Conservation (phyloP, 768 basidiomycete species). For the Russula lepida region DNA sequence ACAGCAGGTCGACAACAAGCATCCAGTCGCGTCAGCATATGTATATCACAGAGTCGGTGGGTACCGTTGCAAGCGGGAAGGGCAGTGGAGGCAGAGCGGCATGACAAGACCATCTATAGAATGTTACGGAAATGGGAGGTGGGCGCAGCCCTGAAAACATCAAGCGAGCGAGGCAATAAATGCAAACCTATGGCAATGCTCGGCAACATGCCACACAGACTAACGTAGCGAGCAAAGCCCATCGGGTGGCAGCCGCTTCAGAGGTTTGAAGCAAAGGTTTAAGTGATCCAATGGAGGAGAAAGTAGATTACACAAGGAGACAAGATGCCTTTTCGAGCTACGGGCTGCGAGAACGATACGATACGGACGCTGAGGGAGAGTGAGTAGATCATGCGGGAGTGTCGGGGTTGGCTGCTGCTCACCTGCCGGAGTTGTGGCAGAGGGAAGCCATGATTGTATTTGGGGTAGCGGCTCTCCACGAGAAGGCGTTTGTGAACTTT, state of each 20-base stretch:
- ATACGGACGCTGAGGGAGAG: slow-evolving; percentile 4
- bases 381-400: neutral
- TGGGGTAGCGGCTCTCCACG: slow-evolving; percentile 15
- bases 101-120: slow-evolving; percentile 3
- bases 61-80: slow-evolving; percentile 8
- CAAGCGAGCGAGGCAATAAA: neutral
- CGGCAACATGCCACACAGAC: neutral
- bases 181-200: neutral
- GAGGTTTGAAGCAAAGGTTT: neutral
- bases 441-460: slow-evolving; percentile 17
- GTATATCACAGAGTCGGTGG: slow-evolving; percentile 19
- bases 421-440: slow-evolving; percentile 11
- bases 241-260: neutral
- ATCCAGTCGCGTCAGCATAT: slow-evolving; percentile 4
- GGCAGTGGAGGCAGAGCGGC: neutral
- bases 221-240: neutral
- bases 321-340: neutral
- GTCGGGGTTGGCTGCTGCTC: neutral
- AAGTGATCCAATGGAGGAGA: neutral
- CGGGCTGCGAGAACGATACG: slow-evolving; percentile 15
- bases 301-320: neutral
- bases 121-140: neutral
- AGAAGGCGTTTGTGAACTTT: slow-evolving; percentile 15
- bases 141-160: neutral
- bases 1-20: slow-evolving; percentile 12